phyloP scores from a whole-genome alignment of 208 protist species.

The Strigomonas culicis region DNA sequence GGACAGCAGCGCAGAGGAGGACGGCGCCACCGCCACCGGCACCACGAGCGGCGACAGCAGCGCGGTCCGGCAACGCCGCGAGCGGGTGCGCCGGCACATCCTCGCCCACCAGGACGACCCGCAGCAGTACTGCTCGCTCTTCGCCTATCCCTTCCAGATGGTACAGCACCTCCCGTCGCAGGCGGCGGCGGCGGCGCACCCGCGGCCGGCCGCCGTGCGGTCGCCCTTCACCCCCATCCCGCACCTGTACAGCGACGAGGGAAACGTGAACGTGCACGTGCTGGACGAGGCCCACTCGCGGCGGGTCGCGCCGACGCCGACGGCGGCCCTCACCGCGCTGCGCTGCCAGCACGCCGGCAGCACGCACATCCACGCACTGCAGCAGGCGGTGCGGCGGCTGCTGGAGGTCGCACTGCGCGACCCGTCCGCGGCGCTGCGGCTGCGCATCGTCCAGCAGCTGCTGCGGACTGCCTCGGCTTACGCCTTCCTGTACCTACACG shows the following conservation, averaged over 20 bases:
- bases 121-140: neutral
- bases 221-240: neutral
- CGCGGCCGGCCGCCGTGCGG: too few species aligned
- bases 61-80: neutral
- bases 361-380: neutral
- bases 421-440: neutral
- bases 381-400: neutral
- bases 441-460: neutral
- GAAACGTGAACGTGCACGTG: neutral
- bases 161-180: too few species aligned
- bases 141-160: neutral
- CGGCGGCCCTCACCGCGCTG: neutral
- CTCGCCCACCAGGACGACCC: neutral
- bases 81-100: neutral
- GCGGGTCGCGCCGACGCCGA: neutral
- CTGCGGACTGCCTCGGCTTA: neutral
- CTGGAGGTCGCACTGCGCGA: neutral
- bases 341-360: neutral
- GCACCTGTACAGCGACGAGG: neutral
- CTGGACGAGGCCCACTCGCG: neutral
- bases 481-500: conserved; percentile 56
- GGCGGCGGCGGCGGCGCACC: neutral
- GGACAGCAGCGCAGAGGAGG: neutral
- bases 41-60: neutral
- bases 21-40: too few species aligned